phyloP scores from a whole-genome alignment of 495 filamentous ascomycete genomes.

The Tuber borchii region DNA sequence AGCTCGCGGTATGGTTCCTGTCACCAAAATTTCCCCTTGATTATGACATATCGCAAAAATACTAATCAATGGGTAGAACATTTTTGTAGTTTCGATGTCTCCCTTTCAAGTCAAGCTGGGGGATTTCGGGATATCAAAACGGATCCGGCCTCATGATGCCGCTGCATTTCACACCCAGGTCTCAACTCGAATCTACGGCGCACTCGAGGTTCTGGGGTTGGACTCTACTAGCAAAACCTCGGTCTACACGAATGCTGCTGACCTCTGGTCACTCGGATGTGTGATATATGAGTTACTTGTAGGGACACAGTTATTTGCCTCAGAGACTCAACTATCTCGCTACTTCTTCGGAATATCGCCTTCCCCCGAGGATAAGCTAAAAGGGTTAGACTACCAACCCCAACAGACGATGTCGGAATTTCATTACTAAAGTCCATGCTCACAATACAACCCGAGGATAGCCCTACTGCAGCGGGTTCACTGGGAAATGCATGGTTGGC shows the following conservation, averaged over 20 bases:
- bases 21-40: conserved; percentile 48
- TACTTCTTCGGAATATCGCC: not conserved
- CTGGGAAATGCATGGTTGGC: not conserved
- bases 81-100: conserved; percentile 12
- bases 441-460: not conserved
- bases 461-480: not conserved
- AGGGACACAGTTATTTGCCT: not conserved
- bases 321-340: too few species aligned
- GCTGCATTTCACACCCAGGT: conserved; percentile 11
- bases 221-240: conserved; percentile 7
- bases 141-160: not conserved
- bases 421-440: too few species aligned
- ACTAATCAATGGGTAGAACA: conserved; percentile 8
- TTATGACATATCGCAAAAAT: conserved; percentile 2
- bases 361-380: conserved; percentile 5
- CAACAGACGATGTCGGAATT: not conserved
- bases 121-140: conserved; percentile 24
- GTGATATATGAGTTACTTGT: conserved; percentile 15
- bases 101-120: conserved; percentile 17
- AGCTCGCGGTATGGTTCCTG: conserved; percentile 1
- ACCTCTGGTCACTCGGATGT: conserved; percentile 30
- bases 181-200: conserved; percentile 13
- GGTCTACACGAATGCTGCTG: conserved; percentile 26
- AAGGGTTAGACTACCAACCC: not conserved
- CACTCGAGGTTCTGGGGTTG: conserved; percentile 18